These are phyloP conservation scores for Pseudocercospora ulei DNA, from an alignment of 2,329 filamentous ascomycete species.

Conservation along the genomic window DNA sequence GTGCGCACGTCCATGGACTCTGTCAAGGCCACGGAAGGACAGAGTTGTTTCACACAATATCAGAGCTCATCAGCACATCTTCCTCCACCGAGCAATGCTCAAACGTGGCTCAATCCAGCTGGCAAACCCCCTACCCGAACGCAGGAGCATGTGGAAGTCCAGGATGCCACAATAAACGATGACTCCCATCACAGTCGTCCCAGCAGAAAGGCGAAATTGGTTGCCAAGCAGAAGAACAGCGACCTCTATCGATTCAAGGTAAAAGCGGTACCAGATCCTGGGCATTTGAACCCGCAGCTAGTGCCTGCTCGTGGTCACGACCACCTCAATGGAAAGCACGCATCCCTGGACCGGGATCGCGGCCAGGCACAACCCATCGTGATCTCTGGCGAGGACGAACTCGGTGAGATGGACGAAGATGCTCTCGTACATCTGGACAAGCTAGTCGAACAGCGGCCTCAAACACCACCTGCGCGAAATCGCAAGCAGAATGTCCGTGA, in stretches of 20 bases:
- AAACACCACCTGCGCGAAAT: slow-evolving; percentile 23
- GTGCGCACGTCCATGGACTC: slow-evolving; percentile 17
- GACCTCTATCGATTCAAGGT: not conserved
- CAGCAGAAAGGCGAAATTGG: slow-evolving; percentile 8
- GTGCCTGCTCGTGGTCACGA: no score
- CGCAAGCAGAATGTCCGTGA: slow-evolving; percentile 29
- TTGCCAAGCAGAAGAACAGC: slow-evolving; percentile 8
- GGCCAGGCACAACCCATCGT: not conserved
- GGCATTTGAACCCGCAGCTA: no score
- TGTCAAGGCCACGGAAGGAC: slow-evolving; percentile 15
- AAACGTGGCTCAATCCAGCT: slow-evolving; percentile 9
- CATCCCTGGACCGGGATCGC: slow-evolving; percentile 1
- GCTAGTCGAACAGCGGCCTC: not conserved
- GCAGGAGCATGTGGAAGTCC: no score
- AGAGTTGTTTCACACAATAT: slow-evolving; percentile 17
- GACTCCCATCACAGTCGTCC: not conserved
- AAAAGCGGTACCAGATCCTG: not conserved
- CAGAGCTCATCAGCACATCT: slow-evolving; percentile 8
- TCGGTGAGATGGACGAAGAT: slow-evolving; percentile 2
- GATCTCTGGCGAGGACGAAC: not conserved
- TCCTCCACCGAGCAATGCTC: slow-evolving; percentile 6
- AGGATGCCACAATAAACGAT: not conserved
- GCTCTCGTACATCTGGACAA: not conserved
- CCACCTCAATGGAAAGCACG: slow-evolving; percentile 1
- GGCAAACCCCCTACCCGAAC: not conserved